Evolutionary conservation across 2,329 filamentous ascomycete species (phyloP), one percentile per base, ranked within the genome.

Genomic region (Cladosporium colombiae): DNA sequence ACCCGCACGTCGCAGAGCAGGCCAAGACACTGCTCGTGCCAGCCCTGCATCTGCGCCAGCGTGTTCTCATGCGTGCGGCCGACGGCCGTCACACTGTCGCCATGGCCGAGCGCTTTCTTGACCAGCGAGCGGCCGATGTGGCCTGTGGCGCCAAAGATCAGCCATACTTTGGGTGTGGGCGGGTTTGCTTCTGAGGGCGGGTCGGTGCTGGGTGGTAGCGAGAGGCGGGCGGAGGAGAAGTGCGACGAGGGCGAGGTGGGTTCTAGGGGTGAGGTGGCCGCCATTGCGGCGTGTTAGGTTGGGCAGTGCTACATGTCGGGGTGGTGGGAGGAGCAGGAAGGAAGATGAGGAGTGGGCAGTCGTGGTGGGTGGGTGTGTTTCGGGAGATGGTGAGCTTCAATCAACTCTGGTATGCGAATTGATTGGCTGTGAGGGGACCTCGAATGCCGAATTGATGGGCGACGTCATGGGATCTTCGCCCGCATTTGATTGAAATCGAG

Each of bases 81-180:
- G 11, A 97, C 93, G 7, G 92, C 92, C 2, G 89, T 89, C 65
- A 97, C 94, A 60, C 89, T 84, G 76, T 99, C 95, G 71, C 90
- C 90, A 72, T 92, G 90, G 18, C 87, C 83, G 25, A 98, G 84
- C 18, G 91, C 92, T 64, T 86, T 88, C 74, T 95, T 94, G 67
- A 94, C 91, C 23, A 98, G 86, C 8, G 91, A 96, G 62, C 92
- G 89, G 66, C 95, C 95, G 84, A 98, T 96, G 74, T 99, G 95
- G 65, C 95, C 95, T n/a, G 93, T 97, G 58, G 92, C 93, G 58
- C 95, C 95, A 78, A 97, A 99, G 64, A 98, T 92, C 75, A 98
- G 88, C 94, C 94, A 98, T 80, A 94, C 89, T 68, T 93, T 86
- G 76, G 90, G 90, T 76, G 89, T 90, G 2, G 87, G 83, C 13